phyloP scores from a whole-genome alignment of 176 grass and related monocot genomes.

The Zea luxurians region DNA sequence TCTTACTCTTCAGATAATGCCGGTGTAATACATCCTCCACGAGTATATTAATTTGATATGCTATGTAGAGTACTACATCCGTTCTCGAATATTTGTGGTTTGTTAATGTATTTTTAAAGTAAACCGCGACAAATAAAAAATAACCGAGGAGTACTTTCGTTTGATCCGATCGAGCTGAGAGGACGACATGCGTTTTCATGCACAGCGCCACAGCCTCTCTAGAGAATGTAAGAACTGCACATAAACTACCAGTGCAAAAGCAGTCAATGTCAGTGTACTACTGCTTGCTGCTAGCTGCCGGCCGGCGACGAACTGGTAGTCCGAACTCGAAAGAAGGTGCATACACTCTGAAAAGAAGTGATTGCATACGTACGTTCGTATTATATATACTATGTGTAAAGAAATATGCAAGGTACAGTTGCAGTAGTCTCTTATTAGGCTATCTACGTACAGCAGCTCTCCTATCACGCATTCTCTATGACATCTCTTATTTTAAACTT shows the following conservation, averaged over 20 bases:
- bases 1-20: conserved; percentile 29
- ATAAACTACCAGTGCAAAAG: conserved; percentile 41
- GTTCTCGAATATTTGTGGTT: too few relatives aligned
- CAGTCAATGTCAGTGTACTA: conserved; percentile 40
- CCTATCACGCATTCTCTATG: too few relatives aligned
- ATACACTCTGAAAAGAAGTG: background rate
- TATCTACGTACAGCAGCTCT: too few relatives aligned
- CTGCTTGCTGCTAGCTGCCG: background rate
- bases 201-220: background rate
- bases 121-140: too few relatives aligned
- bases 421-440: too few relatives aligned
- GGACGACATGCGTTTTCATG: background rate
- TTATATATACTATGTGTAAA: background rate
- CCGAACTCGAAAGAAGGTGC: conserved; percentile 23
- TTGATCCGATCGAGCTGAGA: conserved; percentile 10
- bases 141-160: background rate
- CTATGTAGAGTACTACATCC: background rate
- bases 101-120: too few relatives aligned
- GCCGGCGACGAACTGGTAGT: conserved; percentile 23
- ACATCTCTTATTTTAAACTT: too few relatives aligned
- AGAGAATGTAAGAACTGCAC: conserved; percentile 32
- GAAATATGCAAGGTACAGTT: background rate
- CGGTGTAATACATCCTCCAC: background rate
- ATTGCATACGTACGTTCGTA: background rate
- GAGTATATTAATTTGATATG: background rate